A percentile compares a stretch with the other conserved stretches of the same genome.
phyloP scores from a whole-genome alignment of 345 rosid genomes.

The Boechera stricta region DNA sequence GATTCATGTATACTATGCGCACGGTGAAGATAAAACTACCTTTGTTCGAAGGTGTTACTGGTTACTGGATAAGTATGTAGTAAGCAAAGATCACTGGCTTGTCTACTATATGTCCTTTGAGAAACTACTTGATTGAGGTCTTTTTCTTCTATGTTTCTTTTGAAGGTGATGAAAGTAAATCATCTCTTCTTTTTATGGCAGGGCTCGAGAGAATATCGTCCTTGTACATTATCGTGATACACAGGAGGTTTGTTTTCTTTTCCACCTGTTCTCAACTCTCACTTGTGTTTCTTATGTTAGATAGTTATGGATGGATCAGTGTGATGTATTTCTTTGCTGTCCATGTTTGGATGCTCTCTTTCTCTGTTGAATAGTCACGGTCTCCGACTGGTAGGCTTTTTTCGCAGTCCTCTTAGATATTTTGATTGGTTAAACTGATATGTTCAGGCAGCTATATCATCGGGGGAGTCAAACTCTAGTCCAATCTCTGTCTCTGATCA shows the following conservation, averaged over 20 bases:
- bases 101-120: conserved; percentile 10
- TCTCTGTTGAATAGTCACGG: background rate
- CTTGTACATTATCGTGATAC: conserved; percentile 99
- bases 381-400: conserved; percentile 21
- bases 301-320: conserved; percentile 1
- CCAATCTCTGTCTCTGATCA: conserved; percentile 73
- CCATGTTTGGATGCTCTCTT: conserved; percentile 21
- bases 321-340: conserved; percentile 10
- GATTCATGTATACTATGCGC: conserved; percentile 99
- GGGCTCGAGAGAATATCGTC: conserved; percentile 87
- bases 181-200: conserved; percentile 37
- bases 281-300: conserved; percentile 16
- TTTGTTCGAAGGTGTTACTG: conserved; percentile 99
- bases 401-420: conserved; percentile 1
- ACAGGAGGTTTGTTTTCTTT: conserved; percentile 71
- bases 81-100: conserved; percentile 34
- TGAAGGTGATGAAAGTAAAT: conserved; percentile 2
- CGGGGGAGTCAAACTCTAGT: conserved; percentile 83
- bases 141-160: conserved; percentile 3
- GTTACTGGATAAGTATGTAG: conserved; percentile 95
- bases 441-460: conserved; percentile 75
- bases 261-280: conserved; percentile 28
- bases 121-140: conserved; percentile 22
- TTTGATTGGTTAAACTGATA: conserved; percentile 40
- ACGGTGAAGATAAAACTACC: conserved; percentile 86